These are phyloP conservation scores for Candida pini DNA, from an alignment of 805 yeast species.

Conservation along the genomic window DNA sequence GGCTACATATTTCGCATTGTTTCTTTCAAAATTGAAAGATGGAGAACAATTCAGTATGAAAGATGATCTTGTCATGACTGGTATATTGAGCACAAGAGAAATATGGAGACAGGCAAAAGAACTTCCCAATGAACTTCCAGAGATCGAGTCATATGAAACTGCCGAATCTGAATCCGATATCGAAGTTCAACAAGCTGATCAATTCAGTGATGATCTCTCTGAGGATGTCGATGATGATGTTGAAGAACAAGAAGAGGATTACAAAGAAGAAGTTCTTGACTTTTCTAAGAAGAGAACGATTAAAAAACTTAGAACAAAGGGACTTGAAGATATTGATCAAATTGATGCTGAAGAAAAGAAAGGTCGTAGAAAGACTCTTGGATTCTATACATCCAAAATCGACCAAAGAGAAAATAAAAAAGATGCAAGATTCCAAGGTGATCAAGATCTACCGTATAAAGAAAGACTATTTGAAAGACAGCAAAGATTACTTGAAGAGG, in stretches of 20 bases:
- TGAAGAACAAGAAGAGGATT: conserved; percentile 15
- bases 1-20: conserved; percentile 70
- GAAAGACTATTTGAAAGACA: conserved; percentile 89
- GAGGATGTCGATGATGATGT: conserved; percentile 20
- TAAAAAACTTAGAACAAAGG: conserved; percentile 30
- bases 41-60: conserved; percentile 59
- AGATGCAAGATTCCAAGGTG: conserved; percentile 64
- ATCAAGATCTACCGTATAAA: conserved; percentile 83
- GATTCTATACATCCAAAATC: conserved; percentile 95
- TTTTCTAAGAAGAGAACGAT: conserved; percentile 48
- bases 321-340: conserved; percentile 68
- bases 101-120: conserved; percentile 81
- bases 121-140: conserved; percentile 33
- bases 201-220: conserved; percentile 8
- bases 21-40: conserved; percentile 48
- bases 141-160: conserved; percentile 8
- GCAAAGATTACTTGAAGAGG: conserved; percentile 81
- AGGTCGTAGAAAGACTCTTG: conserved; percentile 70
- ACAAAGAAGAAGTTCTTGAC: conserved; percentile 35
- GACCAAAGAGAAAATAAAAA: conserved; percentile 73
- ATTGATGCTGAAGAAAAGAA: conserved; percentile 85
- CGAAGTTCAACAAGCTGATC: conserved; percentile 17
- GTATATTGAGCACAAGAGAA: conserved; percentile 74
- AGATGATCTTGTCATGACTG: conserved; percentile 86
- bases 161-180: conserved; percentile 23